phyloP scores from a whole-genome alignment of 2,329 filamentous ascomycete species.

The Ophiostoma populinum region DNA sequence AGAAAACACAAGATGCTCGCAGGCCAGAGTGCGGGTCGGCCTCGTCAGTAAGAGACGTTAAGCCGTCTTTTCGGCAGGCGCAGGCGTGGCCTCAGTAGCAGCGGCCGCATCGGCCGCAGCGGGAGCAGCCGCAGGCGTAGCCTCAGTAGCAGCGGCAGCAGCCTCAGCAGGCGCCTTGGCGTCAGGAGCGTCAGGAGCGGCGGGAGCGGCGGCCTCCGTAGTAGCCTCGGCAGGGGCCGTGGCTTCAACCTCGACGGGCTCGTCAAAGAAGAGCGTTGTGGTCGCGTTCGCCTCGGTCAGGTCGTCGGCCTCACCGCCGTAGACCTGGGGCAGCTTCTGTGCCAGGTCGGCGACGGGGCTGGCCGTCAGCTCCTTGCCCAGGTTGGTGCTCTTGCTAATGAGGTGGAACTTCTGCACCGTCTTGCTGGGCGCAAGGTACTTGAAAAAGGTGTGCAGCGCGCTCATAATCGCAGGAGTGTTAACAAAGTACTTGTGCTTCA shows the following conservation, averaged over 20 bases:
- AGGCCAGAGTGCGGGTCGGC: too few species aligned
- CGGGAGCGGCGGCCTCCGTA: conserved; percentile 1
- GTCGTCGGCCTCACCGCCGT: conserved; percentile 52
- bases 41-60: too few species aligned
- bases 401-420: conserved; percentile 69
- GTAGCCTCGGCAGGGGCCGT: not conserved
- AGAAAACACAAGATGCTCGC: too few species aligned
- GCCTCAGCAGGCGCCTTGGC: not conserved
- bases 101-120: not conserved
- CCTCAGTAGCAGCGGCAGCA: not conserved
- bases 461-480: conserved; percentile 87
- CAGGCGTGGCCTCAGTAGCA: not conserved
- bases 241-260: not conserved
- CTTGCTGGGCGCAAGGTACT: conserved; percentile 54
- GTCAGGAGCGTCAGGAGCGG: not conserved
- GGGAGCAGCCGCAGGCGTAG: not conserved
- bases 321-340: conserved; percentile 51
- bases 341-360: conserved; percentile 39
- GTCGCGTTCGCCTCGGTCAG: conserved; percentile 14
- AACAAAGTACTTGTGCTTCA: conserved; percentile 86
- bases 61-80: conserved; percentile 1
- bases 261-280: conserved; percentile 12
- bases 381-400: conserved; percentile 52
- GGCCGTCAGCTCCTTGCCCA: conserved; percentile 41
- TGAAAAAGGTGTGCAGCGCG: conserved; percentile 63